A percentile compares a stretch with the other conserved stretches of the same genome.
Evolutionary conservation across 306 rosid genomes (phyloP).

Genomic region (Heteromeles arbutifolia): DNA sequence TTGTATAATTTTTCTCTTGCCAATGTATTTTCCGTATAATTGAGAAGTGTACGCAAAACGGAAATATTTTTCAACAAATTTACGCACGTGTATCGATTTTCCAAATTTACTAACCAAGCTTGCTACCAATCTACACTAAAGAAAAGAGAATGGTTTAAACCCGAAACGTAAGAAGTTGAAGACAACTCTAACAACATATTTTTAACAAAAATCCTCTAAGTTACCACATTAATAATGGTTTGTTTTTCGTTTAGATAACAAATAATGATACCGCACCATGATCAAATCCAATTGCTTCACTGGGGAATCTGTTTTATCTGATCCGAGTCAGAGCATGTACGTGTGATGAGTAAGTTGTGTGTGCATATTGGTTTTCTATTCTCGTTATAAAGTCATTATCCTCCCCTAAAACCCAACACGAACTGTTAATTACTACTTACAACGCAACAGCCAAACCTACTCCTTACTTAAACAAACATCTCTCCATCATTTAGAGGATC

Average conservation of each 20-base stretch:
- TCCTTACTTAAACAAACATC: background rate
- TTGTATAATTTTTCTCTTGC: no score
- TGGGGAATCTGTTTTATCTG: background rate
- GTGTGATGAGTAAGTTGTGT: background rate
- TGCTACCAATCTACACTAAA: background rate
- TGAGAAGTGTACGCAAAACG: background rate
- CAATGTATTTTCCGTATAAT: background rate
- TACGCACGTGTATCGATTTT: background rate
- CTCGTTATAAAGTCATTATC: background rate
- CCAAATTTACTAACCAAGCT: background rate
- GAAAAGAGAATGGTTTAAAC: no score
- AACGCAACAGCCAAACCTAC: background rate
- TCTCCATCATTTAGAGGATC: constrained; percentile 17
- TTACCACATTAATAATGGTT: background rate
- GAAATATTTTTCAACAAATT: background rate
- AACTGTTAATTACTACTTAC: background rate
- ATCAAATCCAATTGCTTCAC: background rate
- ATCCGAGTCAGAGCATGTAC: background rate
- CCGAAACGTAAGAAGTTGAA: no score
- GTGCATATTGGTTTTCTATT: background rate
- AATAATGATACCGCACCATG: background rate
- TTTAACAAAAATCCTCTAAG: background rate
- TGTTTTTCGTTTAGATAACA: background rate
- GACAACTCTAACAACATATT: background rate
- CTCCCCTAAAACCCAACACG: background rate